These are phyloP conservation scores for Saccharomycopsis crataegensis DNA, from an alignment of 1,139 yeast genomes.

Conservation along the genomic window DNA sequence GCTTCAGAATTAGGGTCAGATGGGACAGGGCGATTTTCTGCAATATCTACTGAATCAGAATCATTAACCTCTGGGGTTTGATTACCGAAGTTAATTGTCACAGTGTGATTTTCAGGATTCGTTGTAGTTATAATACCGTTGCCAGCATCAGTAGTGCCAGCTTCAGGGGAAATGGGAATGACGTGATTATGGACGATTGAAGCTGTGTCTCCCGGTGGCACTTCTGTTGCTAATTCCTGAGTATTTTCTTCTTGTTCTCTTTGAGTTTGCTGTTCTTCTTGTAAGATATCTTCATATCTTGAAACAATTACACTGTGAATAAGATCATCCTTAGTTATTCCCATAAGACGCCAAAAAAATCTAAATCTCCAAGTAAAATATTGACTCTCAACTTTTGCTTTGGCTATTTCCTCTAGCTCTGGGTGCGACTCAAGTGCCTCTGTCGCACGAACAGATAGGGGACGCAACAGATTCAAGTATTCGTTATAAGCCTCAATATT, in stretches of 20 bases:
- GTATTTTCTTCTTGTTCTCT: background rate
- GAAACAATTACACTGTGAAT: constrained; percentile 38
- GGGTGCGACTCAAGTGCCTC: constrained; percentile 25
- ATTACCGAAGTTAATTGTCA: too few relatives aligned
- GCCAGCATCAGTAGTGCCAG: too few relatives aligned
- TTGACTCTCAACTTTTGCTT: constrained; percentile 28
- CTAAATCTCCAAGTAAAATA: constrained; percentile 33
- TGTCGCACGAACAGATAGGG: constrained; percentile 24
- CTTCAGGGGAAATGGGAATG: too few relatives aligned
- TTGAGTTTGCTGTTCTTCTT: background rate
- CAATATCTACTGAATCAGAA: too few relatives aligned
- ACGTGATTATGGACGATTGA: too few relatives aligned
- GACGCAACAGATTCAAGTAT: constrained; percentile 21
- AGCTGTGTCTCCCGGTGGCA: too few relatives aligned
- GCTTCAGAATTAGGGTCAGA: too few relatives aligned
- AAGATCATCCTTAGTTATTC: constrained; percentile 40
- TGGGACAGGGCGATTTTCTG: too few relatives aligned
- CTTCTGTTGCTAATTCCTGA: too few relatives aligned
- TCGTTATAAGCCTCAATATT: constrained; percentile 20
- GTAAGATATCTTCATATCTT: background rate
- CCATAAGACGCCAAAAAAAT: constrained; percentile 51
- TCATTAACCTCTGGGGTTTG: too few relatives aligned
- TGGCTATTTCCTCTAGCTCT: constrained; percentile 40
- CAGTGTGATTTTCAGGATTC: too few relatives aligned
- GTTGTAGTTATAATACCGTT: too few relatives aligned